Base-by-base conservation (phyloP, 2,329 filamentous ascomycete genomes). In the Aspergillus cejpii region DNA sequence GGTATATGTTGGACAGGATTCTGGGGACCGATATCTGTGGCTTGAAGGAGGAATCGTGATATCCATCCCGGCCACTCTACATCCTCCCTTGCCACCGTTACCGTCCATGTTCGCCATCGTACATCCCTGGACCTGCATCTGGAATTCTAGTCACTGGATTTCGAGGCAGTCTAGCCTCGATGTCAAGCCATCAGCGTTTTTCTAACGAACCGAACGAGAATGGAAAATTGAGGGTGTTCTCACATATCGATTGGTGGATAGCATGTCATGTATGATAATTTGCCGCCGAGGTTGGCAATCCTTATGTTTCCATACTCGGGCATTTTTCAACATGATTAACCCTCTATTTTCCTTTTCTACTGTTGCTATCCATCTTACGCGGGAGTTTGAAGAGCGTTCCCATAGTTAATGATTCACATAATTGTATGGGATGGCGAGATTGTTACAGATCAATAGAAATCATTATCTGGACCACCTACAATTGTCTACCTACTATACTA, bases 1-100 rank as follows among this genome's bases (percentile, higher is more conserved):
- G 78, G 72, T 76, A 74, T 48, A 73, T 68, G 63, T 56, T 83
- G 12, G 80, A 84, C 55, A 62, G 57, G 15, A 61, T 74, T 37
- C 58, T 80, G n/a, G 77, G 77, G 1, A 80, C 77, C 1, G 79
- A 83, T 54, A 73, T 82, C 47, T 82, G 79, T 61, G 79, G 78
- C 5, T 59, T 82, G 49, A 76, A 70, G 54, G 74, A 74, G 37
- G 75, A 76, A 38, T 64, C 65, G 37, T 72, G 56, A 64, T 12
- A 5, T 37, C 24, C 14, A 38, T 19, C 3, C 7, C 11, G 11
- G n/a, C n/a, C n/a, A n/a, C n/a, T n/a, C n/a, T n/a, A n/a, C n/a
- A n/a, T n/a, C n/a, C n/a, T n/a, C n/a, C n/a, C 10, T 43, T 21
- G n/a, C 15, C 7, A 24, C 11, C 15, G 8, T 11, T n/a, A 19